A percentile compares a stretch with the other conserved stretches of the same genome.
phyloP scores from a whole-genome alignment of 2,329 filamentous ascomycete species.

The Penicillium sclerotigenum region DNA sequence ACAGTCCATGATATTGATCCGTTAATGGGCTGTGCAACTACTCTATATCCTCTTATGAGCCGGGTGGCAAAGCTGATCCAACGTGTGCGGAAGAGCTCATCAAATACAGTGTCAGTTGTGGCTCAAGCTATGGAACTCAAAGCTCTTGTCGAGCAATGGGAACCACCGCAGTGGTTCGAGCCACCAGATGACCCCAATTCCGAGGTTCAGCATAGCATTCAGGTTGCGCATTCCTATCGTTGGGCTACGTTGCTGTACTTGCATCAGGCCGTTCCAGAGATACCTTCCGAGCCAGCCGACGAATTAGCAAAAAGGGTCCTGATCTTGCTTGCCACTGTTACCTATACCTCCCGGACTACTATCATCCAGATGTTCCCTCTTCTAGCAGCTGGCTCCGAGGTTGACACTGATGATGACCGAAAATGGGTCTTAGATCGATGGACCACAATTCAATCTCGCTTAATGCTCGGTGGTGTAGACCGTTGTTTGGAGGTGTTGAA shows the following conservation, averaged over 20 bases:
- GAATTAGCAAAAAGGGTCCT: slow-evolving; percentile 62
- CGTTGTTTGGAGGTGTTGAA: slow-evolving; percentile 62
- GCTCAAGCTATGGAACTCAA: slow-evolving; percentile 62
- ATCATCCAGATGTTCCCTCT: slow-evolving; percentile 70
- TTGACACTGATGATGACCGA: slow-evolving; percentile 57
- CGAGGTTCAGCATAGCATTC: slow-evolving; percentile 61
- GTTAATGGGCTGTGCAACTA: slow-evolving; percentile 66
- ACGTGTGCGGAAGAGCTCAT: slow-evolving; percentile 53
- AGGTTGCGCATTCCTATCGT: slow-evolving; percentile 65
- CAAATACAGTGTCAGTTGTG: slow-evolving; percentile 61
- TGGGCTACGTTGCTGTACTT: slow-evolving; percentile 65
- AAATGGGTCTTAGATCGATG: slow-evolving; percentile 64
- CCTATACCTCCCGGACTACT: slow-evolving; percentile 58
- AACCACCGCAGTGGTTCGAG: slow-evolving; percentile 57
- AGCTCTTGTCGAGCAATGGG: slow-evolving; percentile 59
- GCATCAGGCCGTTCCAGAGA: slow-evolving; percentile 66
- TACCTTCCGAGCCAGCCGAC: slow-evolving; percentile 57
- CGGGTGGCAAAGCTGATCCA: slow-evolving; percentile 64
- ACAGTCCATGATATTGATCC: slow-evolving; percentile 62
- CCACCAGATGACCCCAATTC: slow-evolving; percentile 62
- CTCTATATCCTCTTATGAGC: slow-evolving; percentile 66
- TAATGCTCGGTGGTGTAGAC: slow-evolving; percentile 67
- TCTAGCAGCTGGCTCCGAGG: slow-evolving; percentile 65
- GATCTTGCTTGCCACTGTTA: slow-evolving; percentile 61
- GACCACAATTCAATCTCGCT: slow-evolving; percentile 57